phyloP scores from a whole-genome alignment of 345 rosid genomes.

The Ceriops tagal region DNA sequence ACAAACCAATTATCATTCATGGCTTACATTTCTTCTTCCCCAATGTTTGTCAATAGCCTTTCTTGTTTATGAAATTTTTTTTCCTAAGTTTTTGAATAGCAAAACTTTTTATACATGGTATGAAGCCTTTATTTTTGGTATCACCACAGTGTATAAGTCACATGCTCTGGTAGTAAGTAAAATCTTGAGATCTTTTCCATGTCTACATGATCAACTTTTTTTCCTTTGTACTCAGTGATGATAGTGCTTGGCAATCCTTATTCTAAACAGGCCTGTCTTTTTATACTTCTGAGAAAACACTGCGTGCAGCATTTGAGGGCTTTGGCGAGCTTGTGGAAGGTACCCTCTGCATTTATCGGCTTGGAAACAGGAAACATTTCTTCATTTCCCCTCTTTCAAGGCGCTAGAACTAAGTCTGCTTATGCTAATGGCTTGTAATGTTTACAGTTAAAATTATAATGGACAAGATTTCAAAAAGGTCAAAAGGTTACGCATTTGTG shows the following conservation, averaged over 20 bases:
- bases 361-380: not conserved
- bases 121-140: not conserved
- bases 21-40: too few relatives aligned
- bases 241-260: not conserved
- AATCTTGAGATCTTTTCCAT: too few relatives aligned
- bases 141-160: too few relatives aligned
- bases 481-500: slow-evolving; percentile 87
- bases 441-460: slow-evolving; percentile 77
- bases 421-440: not conserved
- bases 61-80: slow-evolving; percentile 2
- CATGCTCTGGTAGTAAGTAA: too few relatives aligned
- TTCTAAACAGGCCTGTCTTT: slow-evolving; percentile 66
- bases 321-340: slow-evolving; percentile 93
- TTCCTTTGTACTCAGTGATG: not conserved
- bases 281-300: slow-evolving; percentile 93
- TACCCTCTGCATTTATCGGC: slow-evolving; percentile 16
- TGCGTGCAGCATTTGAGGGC: slow-evolving; percentile 82
- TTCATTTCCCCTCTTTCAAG: not conserved
- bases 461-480: slow-evolving; percentile 97
- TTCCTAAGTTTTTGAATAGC: not conserved
- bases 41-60: not conserved
- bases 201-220: not conserved
- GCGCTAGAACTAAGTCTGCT: not conserved
- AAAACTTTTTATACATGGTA: not conserved
- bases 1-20: too few relatives aligned